A percentile compares a stretch with the other conserved stretches of the same genome.
Evolutionary conservation across 2,329 filamentous ascomycete species (phyloP).

Genomic region (Clonostachys chloroleuca): DNA sequence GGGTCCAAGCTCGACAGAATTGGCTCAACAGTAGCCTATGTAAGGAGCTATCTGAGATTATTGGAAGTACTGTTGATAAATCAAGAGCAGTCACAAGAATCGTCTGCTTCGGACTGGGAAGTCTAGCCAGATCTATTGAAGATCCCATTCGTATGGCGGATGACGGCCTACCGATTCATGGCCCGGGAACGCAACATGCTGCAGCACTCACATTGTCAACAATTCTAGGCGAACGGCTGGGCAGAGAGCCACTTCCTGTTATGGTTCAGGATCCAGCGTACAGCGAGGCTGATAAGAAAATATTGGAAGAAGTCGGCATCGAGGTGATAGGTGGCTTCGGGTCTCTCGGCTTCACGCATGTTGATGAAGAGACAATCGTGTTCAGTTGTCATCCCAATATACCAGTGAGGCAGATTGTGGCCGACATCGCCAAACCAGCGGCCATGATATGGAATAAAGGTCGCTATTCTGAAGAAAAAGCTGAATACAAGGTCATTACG

Average conservation of each 20-base stretch:
- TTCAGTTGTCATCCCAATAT: slow-evolving; percentile 4
- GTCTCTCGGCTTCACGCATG: slow-evolving; percentile 6
- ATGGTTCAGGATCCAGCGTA: not conserved
- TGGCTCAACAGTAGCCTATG: too few species aligned
- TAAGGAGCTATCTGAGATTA: too few species aligned
- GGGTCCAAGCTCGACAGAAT: too few species aligned
- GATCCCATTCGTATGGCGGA: not conserved
- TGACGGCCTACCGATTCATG: too few species aligned
- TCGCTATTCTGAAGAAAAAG: too few species aligned
- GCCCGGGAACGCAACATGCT: not conserved
- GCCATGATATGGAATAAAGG: slow-evolving; percentile 7
- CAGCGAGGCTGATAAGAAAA: not conserved
- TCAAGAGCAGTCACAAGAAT: not conserved
- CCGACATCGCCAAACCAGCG: slow-evolving; percentile 10
- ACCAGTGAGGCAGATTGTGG: slow-evolving; percentile 10
- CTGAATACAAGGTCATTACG: too few species aligned
- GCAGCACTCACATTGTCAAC: not conserved
- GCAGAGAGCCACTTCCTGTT: not conserved
- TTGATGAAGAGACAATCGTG: slow-evolving; percentile 8
- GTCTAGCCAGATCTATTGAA: not conserved
- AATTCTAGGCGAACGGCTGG: not conserved
- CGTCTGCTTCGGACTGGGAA: not conserved
- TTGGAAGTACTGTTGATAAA: not conserved
- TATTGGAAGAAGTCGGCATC: slow-evolving; percentile 2
- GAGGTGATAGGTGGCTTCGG: slow-evolving; percentile 5